Evolutionary conservation across 1,139 yeast species (phyloP).

Genomic region (Yueomyces sp.): DNA sequence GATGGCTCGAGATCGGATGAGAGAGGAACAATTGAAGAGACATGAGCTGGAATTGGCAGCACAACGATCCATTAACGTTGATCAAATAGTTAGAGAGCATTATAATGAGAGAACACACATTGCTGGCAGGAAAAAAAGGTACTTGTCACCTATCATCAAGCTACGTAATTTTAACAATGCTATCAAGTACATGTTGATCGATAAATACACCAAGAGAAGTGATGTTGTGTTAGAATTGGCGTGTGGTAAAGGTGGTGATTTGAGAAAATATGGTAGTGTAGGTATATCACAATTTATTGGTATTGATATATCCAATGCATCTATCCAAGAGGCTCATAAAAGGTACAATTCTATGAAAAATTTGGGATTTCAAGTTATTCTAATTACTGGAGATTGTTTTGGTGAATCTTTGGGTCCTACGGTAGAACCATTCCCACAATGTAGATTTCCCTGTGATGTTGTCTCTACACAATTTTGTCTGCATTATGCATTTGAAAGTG

Average conservation of each 20-base stretch:
- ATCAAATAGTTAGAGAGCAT: slow-evolving; percentile 63
- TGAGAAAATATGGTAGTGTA: slow-evolving; percentile 76
- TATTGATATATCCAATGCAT: slow-evolving; percentile 81
- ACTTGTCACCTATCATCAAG: slow-evolving; percentile 73
- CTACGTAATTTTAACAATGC: slow-evolving; percentile 85
- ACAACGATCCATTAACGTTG: slow-evolving; percentile 20
- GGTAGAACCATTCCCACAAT: slow-evolving; percentile 53
- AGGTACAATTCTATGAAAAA: slow-evolving; percentile 50
- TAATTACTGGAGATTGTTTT: slow-evolving; percentile 89
- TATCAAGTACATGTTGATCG: slow-evolving; percentile 75
- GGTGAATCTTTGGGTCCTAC: slow-evolving; percentile 55
- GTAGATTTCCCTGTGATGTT: slow-evolving; percentile 72
- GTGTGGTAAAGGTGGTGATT: slow-evolving; percentile 97
- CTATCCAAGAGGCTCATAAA: slow-evolving; percentile 71
- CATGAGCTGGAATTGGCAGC: slow-evolving; percentile 24
- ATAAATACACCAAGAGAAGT: slow-evolving; percentile 43
- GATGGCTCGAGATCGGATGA: slow-evolving; percentile 16
- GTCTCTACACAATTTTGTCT: slow-evolving; percentile 86
- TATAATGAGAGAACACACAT: slow-evolving; percentile 76
- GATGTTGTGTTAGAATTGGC: slow-evolving; percentile 71
- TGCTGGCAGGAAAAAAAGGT: slow-evolving; percentile 51
- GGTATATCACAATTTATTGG: slow-evolving; percentile 72
- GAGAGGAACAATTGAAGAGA: slow-evolving; percentile 24
- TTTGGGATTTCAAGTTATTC: slow-evolving; percentile 56
- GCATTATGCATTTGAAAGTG: slow-evolving; percentile 89